Percentiles rank a stretch among this genome's conserved stretches.
Evolutionary conservation across 2,329 filamentous ascomycete species (phyloP).

Genomic region (Ophiocordyceps sinensis): DNA sequence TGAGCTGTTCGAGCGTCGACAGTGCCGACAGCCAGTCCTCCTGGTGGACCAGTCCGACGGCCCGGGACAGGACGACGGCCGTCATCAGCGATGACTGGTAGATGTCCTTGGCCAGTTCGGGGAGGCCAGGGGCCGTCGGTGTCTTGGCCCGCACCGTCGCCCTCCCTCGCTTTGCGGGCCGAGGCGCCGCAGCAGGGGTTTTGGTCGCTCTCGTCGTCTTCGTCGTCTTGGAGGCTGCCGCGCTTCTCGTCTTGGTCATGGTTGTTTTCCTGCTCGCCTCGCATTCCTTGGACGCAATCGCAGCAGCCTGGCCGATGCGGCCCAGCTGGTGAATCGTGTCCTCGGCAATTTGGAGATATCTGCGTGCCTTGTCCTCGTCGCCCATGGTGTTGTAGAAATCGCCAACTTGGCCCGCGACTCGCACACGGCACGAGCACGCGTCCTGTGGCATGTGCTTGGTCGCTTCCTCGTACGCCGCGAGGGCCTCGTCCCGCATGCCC

Average conservation of each 20-base stretch:
- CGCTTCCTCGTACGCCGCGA: slow-evolving; percentile 38
- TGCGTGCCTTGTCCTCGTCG: slow-evolving; percentile 26
- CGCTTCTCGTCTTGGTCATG: background rate
- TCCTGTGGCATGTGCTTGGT: slow-evolving; percentile 33
- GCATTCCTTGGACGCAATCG: background rate
- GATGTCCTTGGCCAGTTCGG: slow-evolving; percentile 14
- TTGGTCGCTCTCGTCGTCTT: slow-evolving; percentile 8
- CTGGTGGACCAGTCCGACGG: slow-evolving; percentile 29
- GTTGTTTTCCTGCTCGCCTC: background rate
- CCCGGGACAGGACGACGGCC: slow-evolving; percentile 21
- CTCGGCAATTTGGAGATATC: slow-evolving; percentile 34
- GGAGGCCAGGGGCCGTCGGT: slow-evolving; percentile 5
- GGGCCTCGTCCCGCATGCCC: slow-evolving; percentile 43
- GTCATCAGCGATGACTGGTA: slow-evolving; percentile 22
- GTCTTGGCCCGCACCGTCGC: slow-evolving; percentile 8
- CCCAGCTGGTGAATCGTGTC: slow-evolving; percentile 24
- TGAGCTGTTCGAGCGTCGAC: slow-evolving; percentile 35
- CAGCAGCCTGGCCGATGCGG: slow-evolving; percentile 4
- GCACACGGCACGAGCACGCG: slow-evolving; percentile 18
- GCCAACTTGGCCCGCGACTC: slow-evolving; percentile 39
- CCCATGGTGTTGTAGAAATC: slow-evolving; percentile 38
- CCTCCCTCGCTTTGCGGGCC: slow-evolving; percentile 2
- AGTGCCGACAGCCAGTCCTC: slow-evolving; percentile 46
- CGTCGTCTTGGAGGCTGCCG: slow-evolving; percentile 11
- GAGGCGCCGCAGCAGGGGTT: slow-evolving; percentile 3